Base-by-base conservation (phyloP, 768 basidiomycete genomes). In the Xerocomus potaroensis region DNA sequence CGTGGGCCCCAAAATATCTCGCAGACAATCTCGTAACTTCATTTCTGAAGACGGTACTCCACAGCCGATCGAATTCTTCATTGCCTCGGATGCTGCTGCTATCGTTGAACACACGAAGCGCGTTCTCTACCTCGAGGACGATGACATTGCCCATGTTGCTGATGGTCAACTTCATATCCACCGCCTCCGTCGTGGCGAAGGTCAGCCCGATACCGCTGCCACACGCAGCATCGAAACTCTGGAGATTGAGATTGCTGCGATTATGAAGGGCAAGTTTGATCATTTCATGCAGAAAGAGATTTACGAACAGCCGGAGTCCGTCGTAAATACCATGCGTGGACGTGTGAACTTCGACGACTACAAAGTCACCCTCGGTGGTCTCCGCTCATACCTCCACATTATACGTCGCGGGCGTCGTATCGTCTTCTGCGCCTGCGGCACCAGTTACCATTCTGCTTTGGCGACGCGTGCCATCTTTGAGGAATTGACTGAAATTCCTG, bases 231-330 rank as follows among this genome's bases (percentile, higher is more conserved):
- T 99, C 68, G 96, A 98, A 74, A 96, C 93, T 5, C 83, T 99
- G 57, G 96, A 98, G 71, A 83, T 99, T 55, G 96, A 99, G 70
- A 81, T 99, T 37, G 95, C 95, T n/a, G 96, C 95, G 56, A 98
- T 99, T 73, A 98, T 98, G 96, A 99, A 99, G 79, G 96, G 96
- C 64, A 91, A 93, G 69, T 99, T 98, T 66, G 91, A 91, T 64
- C 94, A 95, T 65, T 99, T 99, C 74, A 99, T 99, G 96, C 95
- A 98, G 68, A 99, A 99, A 75, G 96, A 99, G 70, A 97, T 97
- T 59, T 97, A 92, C 75, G 91, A 97, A 65, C 95, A 98, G 68
- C 95, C 96, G 41, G 96, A 99, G 64, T 95, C 92, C 22, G 96
- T 98, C 53, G 92, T 98, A 71, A 99, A 99, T 79, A 99, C 96